Evolutionary conservation across 176 grass and related monocot species (phyloP), one percentile per base, ranked within the genome.

Genomic region (Ananas comosus): DNA sequence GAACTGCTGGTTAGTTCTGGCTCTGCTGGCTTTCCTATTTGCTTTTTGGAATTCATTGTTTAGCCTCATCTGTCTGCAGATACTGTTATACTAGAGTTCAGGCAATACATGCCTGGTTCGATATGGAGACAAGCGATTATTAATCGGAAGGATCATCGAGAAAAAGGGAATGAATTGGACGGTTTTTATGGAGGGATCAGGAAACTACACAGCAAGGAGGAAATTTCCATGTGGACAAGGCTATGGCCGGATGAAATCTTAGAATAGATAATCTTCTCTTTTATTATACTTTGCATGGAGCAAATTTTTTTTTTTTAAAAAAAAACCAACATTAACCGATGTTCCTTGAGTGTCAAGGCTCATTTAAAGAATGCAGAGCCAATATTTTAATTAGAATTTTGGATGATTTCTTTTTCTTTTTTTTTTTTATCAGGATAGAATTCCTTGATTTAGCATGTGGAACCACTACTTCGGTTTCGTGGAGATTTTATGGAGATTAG

Each of bases 171-270:
- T 0, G 94, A 92, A 74, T 82, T 77, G 0, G 86, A 93, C 1
- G 94, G 94, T 16, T 97, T 97, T 52, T 97, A 97, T 3, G 94
- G 94, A 48, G 94, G 94, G 7, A 71, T 97, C 72, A 73, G 94
- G 79, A 97, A 86, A 75, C 82, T 97, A 21, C 69, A 51, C 18
- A 56, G 70, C 74, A 77, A 97, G 79, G 77, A 97, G 57, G 89
- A 90, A 65, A 93, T 90, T 42, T 82, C 84, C 2, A 90, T 81
- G 65, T 97, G 94, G 94, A 82, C 73, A 59, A 77, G 82, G 72
- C 78, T 90, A 22, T 93, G 94, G 94, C 94, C 94, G 59, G 79
- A 76, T 69, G 94, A 97, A 78, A 78, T 88, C 48, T 69, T 92
- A 63, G 94, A 93, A 68, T 97, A 76, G 83, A 50, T 25, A 66